These are phyloP conservation scores for Periconia sp. DNA, from an alignment of 2,329 filamentous ascomycete genomes.

Conservation along the genomic window DNA sequence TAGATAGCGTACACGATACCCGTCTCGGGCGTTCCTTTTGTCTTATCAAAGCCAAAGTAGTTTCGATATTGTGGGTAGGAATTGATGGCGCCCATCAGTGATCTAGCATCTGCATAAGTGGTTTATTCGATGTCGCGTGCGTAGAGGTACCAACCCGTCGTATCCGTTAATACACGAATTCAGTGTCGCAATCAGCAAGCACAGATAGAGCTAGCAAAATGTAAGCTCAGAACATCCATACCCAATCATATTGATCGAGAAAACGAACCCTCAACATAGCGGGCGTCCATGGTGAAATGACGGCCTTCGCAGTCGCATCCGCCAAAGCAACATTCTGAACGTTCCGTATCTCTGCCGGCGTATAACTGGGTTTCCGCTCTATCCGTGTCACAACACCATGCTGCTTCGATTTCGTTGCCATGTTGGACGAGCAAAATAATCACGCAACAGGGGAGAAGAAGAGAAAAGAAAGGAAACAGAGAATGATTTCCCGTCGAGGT, in stretches of 20 bases:
- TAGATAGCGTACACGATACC: constrained; percentile 55
- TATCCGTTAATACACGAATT: constrained; percentile 53
- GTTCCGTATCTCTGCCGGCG: constrained; percentile 21
- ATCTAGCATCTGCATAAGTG: constrained; percentile 10
- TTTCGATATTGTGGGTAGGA: constrained; percentile 48
- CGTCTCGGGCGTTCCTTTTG: constrained; percentile 45
- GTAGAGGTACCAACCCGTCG: constrained; percentile 35
- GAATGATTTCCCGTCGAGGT: neutral
- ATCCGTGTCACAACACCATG: constrained; percentile 10
- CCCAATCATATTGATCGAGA: neutral
- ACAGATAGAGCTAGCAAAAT: constrained; percentile 41
- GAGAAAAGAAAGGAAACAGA: too few relatives aligned
- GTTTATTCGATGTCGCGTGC: too few relatives aligned
- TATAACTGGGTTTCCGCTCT: constrained; percentile 19
- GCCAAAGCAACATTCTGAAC: constrained; percentile 51
- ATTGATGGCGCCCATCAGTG: constrained; percentile 54
- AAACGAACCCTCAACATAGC: constrained; percentile 47
- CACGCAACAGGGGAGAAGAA: too few relatives aligned
- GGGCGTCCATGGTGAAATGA: constrained; percentile 42
- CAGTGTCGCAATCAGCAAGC: constrained; percentile 46
- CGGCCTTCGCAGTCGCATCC: constrained; percentile 50
- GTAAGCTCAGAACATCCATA: constrained; percentile 1
- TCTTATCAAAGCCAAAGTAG: constrained; percentile 46
- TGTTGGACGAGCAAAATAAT: constrained; percentile 1
- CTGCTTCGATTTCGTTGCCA: constrained; percentile 11